Conservation (phyloP, 176 grass and related monocot genomes). For the Bolboschoenus planiculmis region DNA sequence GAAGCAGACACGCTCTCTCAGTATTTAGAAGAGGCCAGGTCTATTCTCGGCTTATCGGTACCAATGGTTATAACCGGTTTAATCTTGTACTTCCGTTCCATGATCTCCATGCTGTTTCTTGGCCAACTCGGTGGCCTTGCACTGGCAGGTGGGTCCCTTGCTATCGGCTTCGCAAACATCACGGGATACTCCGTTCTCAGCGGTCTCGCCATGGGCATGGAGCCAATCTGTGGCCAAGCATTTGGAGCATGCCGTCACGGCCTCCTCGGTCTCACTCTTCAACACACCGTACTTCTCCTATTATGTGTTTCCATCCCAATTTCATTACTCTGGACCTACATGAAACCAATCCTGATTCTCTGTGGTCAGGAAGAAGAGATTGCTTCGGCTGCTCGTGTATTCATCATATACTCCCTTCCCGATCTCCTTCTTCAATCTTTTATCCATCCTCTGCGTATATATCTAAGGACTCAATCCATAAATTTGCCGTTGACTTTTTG, state of each 20-base stretch:
- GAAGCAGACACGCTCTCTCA: slow-evolving; percentile 17
- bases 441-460: slow-evolving; percentile 81
- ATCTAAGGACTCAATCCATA: slow-evolving; percentile 60
- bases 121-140: slow-evolving; percentile 51
- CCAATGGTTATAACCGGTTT: slow-evolving; percentile 58
- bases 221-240: slow-evolving; percentile 70
- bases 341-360: slow-evolving; percentile 60
- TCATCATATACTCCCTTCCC: slow-evolving; percentile 62
- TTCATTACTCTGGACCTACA: slow-evolving; percentile 58
- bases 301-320: slow-evolving; percentile 48
- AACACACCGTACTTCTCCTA: slow-evolving; percentile 62
- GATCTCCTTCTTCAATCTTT: slow-evolving; percentile 82
- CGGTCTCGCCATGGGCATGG: slow-evolving; percentile 73
- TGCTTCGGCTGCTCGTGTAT: slow-evolving; percentile 45
- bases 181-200: slow-evolving; percentile 86
- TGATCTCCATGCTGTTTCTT: slow-evolving; percentile 78
- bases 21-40: slow-evolving; percentile 26
- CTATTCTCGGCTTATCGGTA: slow-evolving; percentile 35
- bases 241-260: slow-evolving; percentile 46
- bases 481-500: slow-evolving; percentile 66
- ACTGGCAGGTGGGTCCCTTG: slow-evolving; percentile 64
- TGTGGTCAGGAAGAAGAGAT: slow-evolving; percentile 62
- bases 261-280: slow-evolving; percentile 59
- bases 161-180: slow-evolving; percentile 84
- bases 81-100: slow-evolving; percentile 63